These are phyloP conservation scores for Gaeumannomyces tritici DNA, from an alignment of 2,329 filamentous ascomycete genomes.

Conservation along the genomic window DNA sequence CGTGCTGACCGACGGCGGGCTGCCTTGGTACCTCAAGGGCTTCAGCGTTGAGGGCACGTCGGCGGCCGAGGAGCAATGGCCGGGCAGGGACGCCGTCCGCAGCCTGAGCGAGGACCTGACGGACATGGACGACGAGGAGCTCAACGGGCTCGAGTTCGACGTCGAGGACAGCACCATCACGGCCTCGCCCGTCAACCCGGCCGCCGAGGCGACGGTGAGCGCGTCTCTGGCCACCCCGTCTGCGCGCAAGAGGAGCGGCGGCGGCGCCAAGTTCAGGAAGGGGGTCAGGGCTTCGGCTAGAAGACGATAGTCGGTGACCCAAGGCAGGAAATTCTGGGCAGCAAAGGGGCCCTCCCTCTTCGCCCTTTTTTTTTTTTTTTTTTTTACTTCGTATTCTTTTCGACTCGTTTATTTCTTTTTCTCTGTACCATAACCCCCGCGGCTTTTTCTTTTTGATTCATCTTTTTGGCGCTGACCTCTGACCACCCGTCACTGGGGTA, in stretches of 20 bases:
- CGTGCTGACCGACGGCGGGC: slow-evolving; percentile 60
- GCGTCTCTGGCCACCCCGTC: not conserved
- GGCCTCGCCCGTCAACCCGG: slow-evolving; percentile 19
- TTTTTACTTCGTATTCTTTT: slow-evolving; percentile 16
- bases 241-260: slow-evolving; percentile 10
- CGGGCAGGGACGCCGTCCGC: slow-evolving; percentile 56
- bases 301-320: slow-evolving; percentile 14
- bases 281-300: slow-evolving; percentile 21
- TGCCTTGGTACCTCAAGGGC: slow-evolving; percentile 78
- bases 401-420: slow-evolving; percentile 11
- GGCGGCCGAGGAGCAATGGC: slow-evolving; percentile 63
- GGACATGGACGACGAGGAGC: slow-evolving; percentile 84
- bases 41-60: slow-evolving; percentile 77
- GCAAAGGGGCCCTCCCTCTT: not conserved
- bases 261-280: slow-evolving; percentile 16
- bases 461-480: not conserved
- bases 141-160: slow-evolving; percentile 57
- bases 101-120: slow-evolving; percentile 78
- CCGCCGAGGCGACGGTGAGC: not conserved
- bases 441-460: slow-evolving; percentile 2
- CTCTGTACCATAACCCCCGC: slow-evolving; percentile 2
- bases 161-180: slow-evolving; percentile 38
- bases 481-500: not conserved
- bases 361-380: slow-evolving; percentile 1
- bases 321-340: no score